A percentile compares a stretch with the other conserved stretches of the same genome.
Conservation (phyloP, 345 rosid species). For the Eucalyptus camaldulensis region DNA sequence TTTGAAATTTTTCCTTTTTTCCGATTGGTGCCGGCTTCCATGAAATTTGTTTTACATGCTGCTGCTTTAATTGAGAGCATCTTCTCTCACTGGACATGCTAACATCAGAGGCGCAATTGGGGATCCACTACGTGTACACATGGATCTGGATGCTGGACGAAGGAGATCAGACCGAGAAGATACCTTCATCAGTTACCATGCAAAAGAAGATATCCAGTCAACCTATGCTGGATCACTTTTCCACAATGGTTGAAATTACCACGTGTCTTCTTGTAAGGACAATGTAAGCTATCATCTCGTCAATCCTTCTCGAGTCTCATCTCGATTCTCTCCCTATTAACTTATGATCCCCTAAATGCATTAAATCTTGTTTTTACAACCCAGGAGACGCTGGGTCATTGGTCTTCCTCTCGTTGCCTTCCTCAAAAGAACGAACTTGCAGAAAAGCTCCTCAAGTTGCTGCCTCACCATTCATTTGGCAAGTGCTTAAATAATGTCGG, state of each 20-base stretch:
- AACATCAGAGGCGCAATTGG: slow-evolving; percentile 44
- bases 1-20: not conserved
- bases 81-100: not conserved
- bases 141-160: slow-evolving; percentile 92
- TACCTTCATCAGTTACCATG: slow-evolving; percentile 80
- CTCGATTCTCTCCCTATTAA: not conserved
- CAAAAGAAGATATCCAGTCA: slow-evolving; percentile 68
- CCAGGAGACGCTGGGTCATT: too few species aligned
- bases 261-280: slow-evolving; percentile 46
- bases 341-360: not conserved
- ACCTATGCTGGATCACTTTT: slow-evolving; percentile 88
- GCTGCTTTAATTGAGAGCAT: not conserved
- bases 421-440: too few species aligned
- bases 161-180: slow-evolving; percentile 71
- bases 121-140: slow-evolving; percentile 81
- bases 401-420: too few species aligned
- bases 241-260: slow-evolving; percentile 77
- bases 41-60: not conserved
- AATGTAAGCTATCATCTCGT: slow-evolving; percentile 26
- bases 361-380: not conserved
- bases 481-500: too few species aligned
- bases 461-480: too few species aligned
- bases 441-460: too few species aligned
- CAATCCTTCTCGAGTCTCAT: not conserved
- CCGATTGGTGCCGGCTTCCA: not conserved